phyloP scores from a whole-genome alignment of 805 yeast species.

The Suhomyces sp. region DNA sequence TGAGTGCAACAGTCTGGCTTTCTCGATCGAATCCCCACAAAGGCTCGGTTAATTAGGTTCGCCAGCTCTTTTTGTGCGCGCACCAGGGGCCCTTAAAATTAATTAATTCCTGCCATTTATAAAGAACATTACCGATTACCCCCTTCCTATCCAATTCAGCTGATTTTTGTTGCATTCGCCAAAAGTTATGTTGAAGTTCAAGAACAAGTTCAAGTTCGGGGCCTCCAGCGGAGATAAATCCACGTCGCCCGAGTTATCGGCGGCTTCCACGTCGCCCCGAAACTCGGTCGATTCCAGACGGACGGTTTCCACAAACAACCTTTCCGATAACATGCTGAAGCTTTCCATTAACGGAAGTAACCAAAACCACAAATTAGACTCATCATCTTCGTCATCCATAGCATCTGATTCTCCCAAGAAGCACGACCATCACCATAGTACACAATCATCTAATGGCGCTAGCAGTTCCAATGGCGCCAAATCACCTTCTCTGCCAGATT shows the following conservation, averaged over 20 bases:
- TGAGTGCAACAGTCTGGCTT: no score
- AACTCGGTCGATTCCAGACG: slow-evolving; percentile 25
- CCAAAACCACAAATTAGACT: not conserved
- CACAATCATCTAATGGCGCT: not conserved
- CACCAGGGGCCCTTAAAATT: not conserved
- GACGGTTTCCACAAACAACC: slow-evolving; percentile 20
- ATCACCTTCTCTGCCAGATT: not conserved
- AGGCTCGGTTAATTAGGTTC: no score
- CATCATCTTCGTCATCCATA: not conserved
- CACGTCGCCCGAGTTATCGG: slow-evolving; percentile 5
- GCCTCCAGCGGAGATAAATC: slow-evolving; percentile 10
- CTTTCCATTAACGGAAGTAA: slow-evolving; percentile 10
- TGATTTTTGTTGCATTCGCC: no score
- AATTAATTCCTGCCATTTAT: no score
- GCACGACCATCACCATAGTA: not conserved
- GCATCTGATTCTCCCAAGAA: not conserved
- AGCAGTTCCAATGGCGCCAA: not conserved
- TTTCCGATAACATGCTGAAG: slow-evolving; percentile 24
- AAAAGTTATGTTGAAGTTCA: slow-evolving; percentile 28
- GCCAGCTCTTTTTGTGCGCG: no score
- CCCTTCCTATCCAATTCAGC: no score
- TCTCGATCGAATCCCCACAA: no score
- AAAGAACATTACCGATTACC: no score
- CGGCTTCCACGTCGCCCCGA: slow-evolving; percentile 14
- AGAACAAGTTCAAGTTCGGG: slow-evolving; percentile 30